Percentiles rank a stretch among this genome's conserved stretches.
These are phyloP conservation scores for Delonix regia DNA, from an alignment of 306 rosid genomes.

Conservation along the genomic window DNA sequence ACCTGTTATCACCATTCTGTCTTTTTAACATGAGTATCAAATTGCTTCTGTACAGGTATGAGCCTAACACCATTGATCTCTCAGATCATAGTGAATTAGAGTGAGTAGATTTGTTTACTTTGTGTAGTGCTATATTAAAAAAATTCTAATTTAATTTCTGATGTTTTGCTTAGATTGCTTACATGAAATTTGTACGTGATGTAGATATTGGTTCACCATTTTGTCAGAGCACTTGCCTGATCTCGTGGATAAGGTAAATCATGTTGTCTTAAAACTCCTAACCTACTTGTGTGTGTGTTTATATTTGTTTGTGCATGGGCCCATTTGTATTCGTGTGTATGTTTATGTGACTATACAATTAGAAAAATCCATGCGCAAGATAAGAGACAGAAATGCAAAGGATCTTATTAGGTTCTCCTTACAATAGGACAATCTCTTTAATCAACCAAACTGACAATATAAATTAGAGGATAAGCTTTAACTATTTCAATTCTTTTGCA, in stretches of 20 bases:
- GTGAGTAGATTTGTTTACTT: conserved; percentile 56
- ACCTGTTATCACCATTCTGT: background rate
- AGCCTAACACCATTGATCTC: conserved; percentile 96
- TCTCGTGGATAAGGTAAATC: conserved; percentile 90
- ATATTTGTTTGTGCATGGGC: background rate
- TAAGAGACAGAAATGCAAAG: conserved; percentile 12
- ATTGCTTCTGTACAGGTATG: conserved; percentile 68
- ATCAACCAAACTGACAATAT: conserved; percentile 8
- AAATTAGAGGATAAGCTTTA: conserved; percentile 1
- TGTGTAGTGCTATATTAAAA: background rate
- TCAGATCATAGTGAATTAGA: conserved; percentile 82
- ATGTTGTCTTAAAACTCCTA: conserved; percentile 15
- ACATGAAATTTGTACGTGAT: conserved; percentile 34
- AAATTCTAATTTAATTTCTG: background rate
- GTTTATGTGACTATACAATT: conserved; percentile 16
- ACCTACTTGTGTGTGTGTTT: background rate
- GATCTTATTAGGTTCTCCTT: conserved; percentile 11
- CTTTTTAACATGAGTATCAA: conserved; percentile 19
- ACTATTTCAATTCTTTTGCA: background rate
- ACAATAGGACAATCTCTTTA: background rate
- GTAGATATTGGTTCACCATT: conserved; percentile 93
- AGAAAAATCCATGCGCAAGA: background rate
- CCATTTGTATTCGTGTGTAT: background rate
- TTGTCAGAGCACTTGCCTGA: conserved; percentile 86
- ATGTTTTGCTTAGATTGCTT: conserved; percentile 33